Conservation (phyloP, 2,329 filamentous ascomycete species). For the Geosmithia flava region DNA sequence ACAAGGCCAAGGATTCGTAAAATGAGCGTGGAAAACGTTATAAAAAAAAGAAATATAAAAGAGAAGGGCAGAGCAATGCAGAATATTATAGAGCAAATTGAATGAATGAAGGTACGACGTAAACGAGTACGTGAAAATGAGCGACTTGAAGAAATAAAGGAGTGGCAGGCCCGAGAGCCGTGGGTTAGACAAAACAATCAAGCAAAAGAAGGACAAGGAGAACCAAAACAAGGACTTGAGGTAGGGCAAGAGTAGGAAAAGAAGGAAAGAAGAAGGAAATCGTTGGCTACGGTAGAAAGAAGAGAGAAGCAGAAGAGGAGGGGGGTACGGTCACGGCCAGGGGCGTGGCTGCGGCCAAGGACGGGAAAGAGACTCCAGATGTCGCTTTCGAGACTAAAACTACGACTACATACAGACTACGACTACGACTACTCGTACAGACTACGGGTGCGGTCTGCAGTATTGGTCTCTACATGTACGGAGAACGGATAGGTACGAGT, state of each 20-base stretch:
- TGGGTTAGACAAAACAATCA: not conserved
- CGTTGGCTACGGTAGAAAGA: not conserved
- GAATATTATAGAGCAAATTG: not conserved
- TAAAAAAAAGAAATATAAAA: too few relatives aligned
- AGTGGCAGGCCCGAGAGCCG: not conserved
- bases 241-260: not conserved
- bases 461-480: too few relatives aligned
- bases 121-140: not conserved
- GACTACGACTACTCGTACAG: too few relatives aligned
- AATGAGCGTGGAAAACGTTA: not conserved
- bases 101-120: not conserved
- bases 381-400: too few relatives aligned
- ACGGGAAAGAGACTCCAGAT: not conserved
- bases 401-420: too few relatives aligned
- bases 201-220: not conserved
- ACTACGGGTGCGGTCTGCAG: too few relatives aligned
- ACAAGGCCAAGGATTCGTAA: not conserved
- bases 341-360: not conserved
- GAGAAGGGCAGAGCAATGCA: not conserved
- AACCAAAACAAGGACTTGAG: not conserved
- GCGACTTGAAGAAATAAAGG: not conserved
- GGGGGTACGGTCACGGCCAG: too few relatives aligned
- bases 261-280: not conserved
- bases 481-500: too few relatives aligned
- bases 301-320: not conserved